phyloP scores from a whole-genome alignment of 2,329 filamentous ascomycete species.

The Alternaria incomplexa region DNA sequence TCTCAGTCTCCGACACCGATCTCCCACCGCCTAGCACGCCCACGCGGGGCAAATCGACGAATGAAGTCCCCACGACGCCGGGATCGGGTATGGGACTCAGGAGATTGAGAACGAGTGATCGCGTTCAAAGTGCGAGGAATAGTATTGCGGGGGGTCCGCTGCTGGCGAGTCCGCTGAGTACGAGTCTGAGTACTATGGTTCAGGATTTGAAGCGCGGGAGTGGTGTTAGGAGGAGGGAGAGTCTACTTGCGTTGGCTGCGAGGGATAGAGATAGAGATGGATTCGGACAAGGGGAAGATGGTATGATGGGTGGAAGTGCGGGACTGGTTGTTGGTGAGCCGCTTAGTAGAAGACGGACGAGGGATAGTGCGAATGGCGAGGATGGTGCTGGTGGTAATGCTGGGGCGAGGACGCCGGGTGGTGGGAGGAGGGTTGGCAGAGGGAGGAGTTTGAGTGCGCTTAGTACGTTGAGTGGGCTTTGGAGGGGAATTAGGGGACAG shows the following conservation, averaged over 20 bases:
- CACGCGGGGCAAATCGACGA: constrained; percentile 16
- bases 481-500: constrained; percentile 33
- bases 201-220: constrained; percentile 69
- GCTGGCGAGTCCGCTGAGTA: constrained; percentile 66
- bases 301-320: background rate
- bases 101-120: constrained; percentile 40
- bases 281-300: constrained; percentile 7
- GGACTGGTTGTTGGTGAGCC: constrained; percentile 23
- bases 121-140: constrained; percentile 49
- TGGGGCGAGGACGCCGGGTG: background rate
- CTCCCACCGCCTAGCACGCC: constrained; percentile 16
- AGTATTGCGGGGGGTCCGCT: constrained; percentile 61
- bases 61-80: constrained; percentile 25
- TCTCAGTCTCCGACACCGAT: constrained; percentile 26
- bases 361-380: background rate
- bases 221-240: constrained; percentile 6
- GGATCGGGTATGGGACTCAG: constrained; percentile 29
- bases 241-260: constrained; percentile 14
- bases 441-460: constrained; percentile 36
- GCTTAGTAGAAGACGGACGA: constrained; percentile 30
- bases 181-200: constrained; percentile 67
- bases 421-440: constrained; percentile 1
- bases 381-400: constrained; percentile 5
- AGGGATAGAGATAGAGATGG: constrained; percentile 1
- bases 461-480: constrained; percentile 37